These are phyloP conservation scores for Ambispora gerdemannii DNA, from an alignment of 192 early-diverging fungal species.

Conservation along the genomic window DNA sequence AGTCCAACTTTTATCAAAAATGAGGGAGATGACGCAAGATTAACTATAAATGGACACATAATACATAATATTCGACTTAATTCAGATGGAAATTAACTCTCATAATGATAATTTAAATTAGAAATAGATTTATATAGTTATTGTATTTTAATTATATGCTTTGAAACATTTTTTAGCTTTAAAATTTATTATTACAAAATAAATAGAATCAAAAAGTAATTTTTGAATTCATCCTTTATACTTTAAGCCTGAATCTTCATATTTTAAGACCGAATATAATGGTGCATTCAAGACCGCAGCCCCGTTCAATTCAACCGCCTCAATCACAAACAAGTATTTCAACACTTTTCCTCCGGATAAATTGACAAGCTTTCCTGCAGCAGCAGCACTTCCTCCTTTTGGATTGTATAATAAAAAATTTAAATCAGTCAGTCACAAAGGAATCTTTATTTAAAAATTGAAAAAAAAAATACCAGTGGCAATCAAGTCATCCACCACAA, in stretches of 20 bases:
- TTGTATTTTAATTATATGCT: neutral
- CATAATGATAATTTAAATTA: no score
- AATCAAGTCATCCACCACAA: constrained; percentile 96
- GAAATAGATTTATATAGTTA: neutral
- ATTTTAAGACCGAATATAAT: constrained; percentile 81
- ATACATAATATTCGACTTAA: constrained; percentile 29
- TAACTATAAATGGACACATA: constrained; percentile 25
- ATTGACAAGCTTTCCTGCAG: constrained; percentile 78
- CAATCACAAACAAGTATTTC: constrained; percentile 90
- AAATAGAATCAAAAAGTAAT: no score
- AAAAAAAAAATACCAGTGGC: constrained; percentile 57
- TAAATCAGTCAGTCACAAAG: neutral
- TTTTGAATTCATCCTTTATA: no score
- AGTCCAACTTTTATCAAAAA: constrained; percentile 7
- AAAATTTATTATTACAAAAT: neutral
- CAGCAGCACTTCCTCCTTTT: constrained; percentile 74
- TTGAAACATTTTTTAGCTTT: neutral
- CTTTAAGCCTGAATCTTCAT: constrained; percentile 25
- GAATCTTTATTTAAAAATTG: neutral
- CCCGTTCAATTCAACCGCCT: constrained; percentile 84
- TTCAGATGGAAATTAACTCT: neutral
- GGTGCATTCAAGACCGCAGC: constrained; percentile 74
- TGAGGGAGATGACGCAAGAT: neutral
- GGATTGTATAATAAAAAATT: neutral
- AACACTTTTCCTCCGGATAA: constrained; percentile 70